A percentile compares a stretch with the other conserved stretches of the same genome.
Conservation (phyloP, 768 basidiomycete genomes). For the Lentinus tigrinus region DNA sequence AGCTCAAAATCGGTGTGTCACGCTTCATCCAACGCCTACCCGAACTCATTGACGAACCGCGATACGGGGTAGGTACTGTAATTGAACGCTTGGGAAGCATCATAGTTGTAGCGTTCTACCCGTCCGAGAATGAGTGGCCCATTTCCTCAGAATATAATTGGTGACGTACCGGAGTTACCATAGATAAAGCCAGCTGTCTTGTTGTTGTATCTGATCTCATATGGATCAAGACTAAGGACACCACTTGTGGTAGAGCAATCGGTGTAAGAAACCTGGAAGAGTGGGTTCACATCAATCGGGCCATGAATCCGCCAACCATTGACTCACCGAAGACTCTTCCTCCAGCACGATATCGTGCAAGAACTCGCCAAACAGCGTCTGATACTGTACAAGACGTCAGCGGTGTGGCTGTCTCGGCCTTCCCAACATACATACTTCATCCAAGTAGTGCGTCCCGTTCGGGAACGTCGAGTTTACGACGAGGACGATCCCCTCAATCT, state of each 20-base stretch:
- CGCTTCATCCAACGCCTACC: constrained; percentile 29
- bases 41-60: constrained; percentile 59
- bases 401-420: background rate
- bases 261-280: constrained; percentile 50
- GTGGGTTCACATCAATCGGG: background rate
- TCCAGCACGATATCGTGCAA: constrained; percentile 46
- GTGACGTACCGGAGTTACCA: constrained; percentile 45
- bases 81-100: constrained; percentile 50
- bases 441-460: constrained; percentile 47
- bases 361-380: constrained; percentile 51
- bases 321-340: constrained; percentile 48
- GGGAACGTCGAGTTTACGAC: constrained; percentile 32
- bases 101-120: constrained; percentile 57
- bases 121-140: background rate
- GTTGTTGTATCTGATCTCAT: constrained; percentile 49
- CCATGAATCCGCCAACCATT: background rate
- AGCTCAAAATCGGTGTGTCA: too few species aligned
- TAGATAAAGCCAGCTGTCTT: constrained; percentile 53
- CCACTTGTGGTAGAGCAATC: constrained; percentile 60
- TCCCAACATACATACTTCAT: constrained; percentile 38
- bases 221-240: constrained; percentile 56
- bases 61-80: constrained; percentile 51
- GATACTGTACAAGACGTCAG: constrained; percentile 35
- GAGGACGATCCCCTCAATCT: constrained; percentile 55
- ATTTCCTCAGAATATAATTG: too few species aligned